Evolutionary conservation across 2,329 filamentous ascomycete genomes (phyloP), one percentile per base, ranked within the genome.

Genomic region (Monosporascus sp.): DNA sequence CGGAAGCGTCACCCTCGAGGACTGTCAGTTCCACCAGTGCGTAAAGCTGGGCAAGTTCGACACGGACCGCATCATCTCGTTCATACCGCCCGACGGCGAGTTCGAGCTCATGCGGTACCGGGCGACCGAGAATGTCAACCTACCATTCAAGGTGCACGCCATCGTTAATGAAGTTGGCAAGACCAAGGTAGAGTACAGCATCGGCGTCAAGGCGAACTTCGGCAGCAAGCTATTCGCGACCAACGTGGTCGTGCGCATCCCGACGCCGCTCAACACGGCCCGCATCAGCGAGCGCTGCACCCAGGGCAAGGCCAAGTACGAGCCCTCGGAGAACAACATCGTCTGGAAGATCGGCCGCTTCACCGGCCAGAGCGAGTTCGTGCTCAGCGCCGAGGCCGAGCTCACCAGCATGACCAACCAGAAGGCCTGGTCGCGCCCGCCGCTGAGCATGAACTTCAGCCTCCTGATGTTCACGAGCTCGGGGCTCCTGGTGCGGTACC

Each of bases 261-360:
- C 94, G 0, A 97, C 94, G 4, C 94, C 94, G 14, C 82, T 99
- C 50, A 99, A 99, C 75, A 97, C 95, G 2, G 94, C 94, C 46
- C 88, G 88, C 67, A 97, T 96, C 56, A 93, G 86, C 1, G 91
- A 97, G 73, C 85, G 94, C 48, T 95, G 92, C 56, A 94, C 89
- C 1, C 92, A 97, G 72, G 95, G 94, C 55, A 96, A 97, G 69
- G 94, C 94, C 53, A 97, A 97, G 73, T 99, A 99, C 72, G 95
- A 99, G 73, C 95, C 94, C 0, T 89, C 92, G 58, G 92, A 97
- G 68, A 99, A 99, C 77, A 90, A 93, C 66, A 97, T 99, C 59
- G 88, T 97, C 14, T 99, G 94, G 94, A 97, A 97, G 80, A 97
- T 99, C 61, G 88, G 92, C 14, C 83, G 94, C n/a, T 99, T 99